Evolutionary conservation across 2,329 filamentous ascomycete genomes (phyloP), one percentile per base, ranked within the genome.

Genomic region (Trichoderma koningiopsis): DNA sequence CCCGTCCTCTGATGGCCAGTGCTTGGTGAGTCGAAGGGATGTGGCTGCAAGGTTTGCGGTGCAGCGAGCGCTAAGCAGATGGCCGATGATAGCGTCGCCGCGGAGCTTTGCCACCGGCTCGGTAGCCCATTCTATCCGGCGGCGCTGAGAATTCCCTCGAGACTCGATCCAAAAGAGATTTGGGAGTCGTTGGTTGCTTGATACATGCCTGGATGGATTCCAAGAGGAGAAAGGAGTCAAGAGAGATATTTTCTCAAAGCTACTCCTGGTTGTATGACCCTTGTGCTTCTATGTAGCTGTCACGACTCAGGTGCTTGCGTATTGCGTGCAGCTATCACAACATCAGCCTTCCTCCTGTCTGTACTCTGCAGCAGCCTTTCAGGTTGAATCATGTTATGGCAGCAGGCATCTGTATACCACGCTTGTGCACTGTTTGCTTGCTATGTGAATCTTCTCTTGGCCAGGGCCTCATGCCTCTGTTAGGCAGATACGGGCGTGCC

Each of bases 21-120:
- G 59, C 55, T 55, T 57, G 64, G 64, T 67, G 53, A 52, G 53
- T 40, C 43, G 61, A 65, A 64, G 57, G 58, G 63, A 60, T 70
- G 68, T 68, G 68, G 68, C 68, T 64, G 68, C 64, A 70, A 70
- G 64, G 68, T 70, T 70, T 69, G 37, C 55, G 61, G 43, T 67
- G 37, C 52, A 29, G 35, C 62, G 19, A 58, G 68, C 68, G 64
- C 68, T 70, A 70, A 68, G 40, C 24, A 70, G 58, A 61, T 55
- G 57, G 68, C 63, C 63, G 68, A 52, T 59, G 68, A 70, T 70
- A 55, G 68, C 64, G 68, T 70, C 64, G 63, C 40, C 52, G 63
- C 63, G 68, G 68, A 70, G 53, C 56, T 65, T 69, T 55, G 61
- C 68, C 53, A 69, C 68, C 59, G 68, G 68, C 24, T 65, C 47